A percentile compares a stretch with the other conserved stretches of the same genome.
Evolutionary conservation across 805 yeast species (phyloP).

Genomic region (Nakazawaea sp.): DNA sequence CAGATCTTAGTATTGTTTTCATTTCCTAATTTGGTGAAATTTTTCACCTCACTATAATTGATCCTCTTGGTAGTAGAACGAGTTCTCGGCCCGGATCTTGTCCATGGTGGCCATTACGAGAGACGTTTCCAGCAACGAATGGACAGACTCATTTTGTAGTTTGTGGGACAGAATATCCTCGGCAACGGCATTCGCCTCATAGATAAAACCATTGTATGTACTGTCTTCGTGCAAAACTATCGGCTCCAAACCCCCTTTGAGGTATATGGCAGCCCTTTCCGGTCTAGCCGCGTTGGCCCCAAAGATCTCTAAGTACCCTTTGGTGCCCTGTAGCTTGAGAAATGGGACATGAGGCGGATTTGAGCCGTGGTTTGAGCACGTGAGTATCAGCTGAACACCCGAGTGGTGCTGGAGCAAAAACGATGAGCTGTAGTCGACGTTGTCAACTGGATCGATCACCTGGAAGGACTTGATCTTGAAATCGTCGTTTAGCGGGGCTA

Average conservation of each 20-base stretch:
- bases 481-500: conserved; percentile 23
- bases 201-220: conserved; percentile 42
- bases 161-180: conserved; percentile 33
- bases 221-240: conserved; percentile 26
- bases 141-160: conserved; percentile 23
- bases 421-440: conserved; percentile 35
- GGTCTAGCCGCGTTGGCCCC: conserved; percentile 19
- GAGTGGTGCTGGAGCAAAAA: conserved; percentile 27
- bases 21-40: no score
- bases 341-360: conserved; percentile 7
- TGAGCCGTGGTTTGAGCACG: conserved; percentile 16
- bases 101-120: conserved; percentile 44
- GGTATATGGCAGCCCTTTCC: conserved; percentile 23
- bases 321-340: conserved; percentile 14
- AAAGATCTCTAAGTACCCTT: conserved; percentile 14
- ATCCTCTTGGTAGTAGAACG: conserved; percentile 35
- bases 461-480: conserved; percentile 23
- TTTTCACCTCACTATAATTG: no score
- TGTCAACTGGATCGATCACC: conserved; percentile 26
- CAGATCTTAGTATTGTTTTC: no score
- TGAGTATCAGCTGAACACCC: conserved; percentile 34
- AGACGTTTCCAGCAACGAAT: conserved; percentile 38
- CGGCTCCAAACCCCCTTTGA: conserved; percentile 20
- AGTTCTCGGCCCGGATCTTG: conserved; percentile 33
- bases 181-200: conserved; percentile 51